Evolutionary conservation across 768 basidiomycete genomes (phyloP).

Genomic region (Exsudoporus frostii): DNA sequence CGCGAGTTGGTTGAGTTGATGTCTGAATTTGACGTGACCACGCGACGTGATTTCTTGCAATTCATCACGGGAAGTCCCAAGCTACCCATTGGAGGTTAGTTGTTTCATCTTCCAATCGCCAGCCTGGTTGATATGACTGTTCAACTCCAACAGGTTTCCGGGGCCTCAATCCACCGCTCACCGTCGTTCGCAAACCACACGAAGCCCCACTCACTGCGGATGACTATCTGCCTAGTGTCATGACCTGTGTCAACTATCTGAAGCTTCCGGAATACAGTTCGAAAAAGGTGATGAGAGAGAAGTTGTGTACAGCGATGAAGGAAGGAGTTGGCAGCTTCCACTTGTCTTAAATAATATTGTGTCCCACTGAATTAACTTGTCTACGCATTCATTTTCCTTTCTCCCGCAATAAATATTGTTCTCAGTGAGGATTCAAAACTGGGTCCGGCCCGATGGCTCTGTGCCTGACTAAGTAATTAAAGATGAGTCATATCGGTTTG

Average conservation of each 20-base stretch:
- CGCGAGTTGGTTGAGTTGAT: slow-evolving; percentile 85
- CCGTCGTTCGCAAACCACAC: slow-evolving; percentile 95
- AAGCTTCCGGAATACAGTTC: slow-evolving; percentile 95
- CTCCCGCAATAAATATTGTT: slow-evolving; percentile 14
- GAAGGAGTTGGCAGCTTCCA: slow-evolving; percentile 98
- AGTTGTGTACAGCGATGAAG: slow-evolving; percentile 78
- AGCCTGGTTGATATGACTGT: not conserved
- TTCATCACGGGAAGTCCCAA: slow-evolving; percentile 98
- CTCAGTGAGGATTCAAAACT: no score
- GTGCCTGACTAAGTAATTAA: no score
- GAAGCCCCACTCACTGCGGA: slow-evolving; percentile 88
- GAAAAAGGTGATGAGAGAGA: slow-evolving; percentile 79
- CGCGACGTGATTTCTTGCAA: slow-evolving; percentile 86
- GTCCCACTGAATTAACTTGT: slow-evolving; percentile 19
- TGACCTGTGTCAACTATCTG: slow-evolving; percentile 98
- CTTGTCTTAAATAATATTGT: slow-evolving; percentile 61
- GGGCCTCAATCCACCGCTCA: slow-evolving; percentile 88
- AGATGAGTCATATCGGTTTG: slow-evolving; percentile 8
- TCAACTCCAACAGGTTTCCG: slow-evolving; percentile 68
- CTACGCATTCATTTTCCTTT: slow-evolving; percentile 14
- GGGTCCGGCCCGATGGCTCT: no score
- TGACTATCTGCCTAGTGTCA: slow-evolving; percentile 94
- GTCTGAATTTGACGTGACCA: slow-evolving; percentile 68
- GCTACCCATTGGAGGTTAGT: slow-evolving; percentile 88
- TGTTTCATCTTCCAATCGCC: not conserved